Evolutionary conservation across 2,329 filamentous ascomycete genomes (phyloP).

Genomic region (Neodidymelliopsis sp.): DNA sequence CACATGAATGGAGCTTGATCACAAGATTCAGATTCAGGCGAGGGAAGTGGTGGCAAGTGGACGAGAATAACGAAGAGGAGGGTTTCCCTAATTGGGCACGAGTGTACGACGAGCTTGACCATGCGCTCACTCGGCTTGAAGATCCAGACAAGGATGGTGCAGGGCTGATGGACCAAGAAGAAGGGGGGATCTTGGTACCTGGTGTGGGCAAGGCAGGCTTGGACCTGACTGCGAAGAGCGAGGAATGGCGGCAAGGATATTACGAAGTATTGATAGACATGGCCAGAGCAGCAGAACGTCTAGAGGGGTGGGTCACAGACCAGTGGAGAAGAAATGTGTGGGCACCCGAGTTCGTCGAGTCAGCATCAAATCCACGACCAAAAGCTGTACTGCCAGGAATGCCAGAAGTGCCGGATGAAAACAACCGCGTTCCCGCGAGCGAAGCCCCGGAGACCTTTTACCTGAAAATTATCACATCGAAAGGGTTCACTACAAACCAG

Average conservation of each 20-base stretch:
- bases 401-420: conserved; percentile 72
- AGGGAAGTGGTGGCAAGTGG: conserved; percentile 54
- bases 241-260: conserved; percentile 87
- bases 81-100: conserved; percentile 74
- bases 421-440: conserved; percentile 76
- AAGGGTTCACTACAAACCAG: conserved; percentile 80
- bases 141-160: conserved; percentile 72
- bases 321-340: conserved; percentile 68
- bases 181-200: conserved; percentile 54
- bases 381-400: conserved; percentile 73
- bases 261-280: conserved; percentile 81
- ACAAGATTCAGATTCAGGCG: conserved; percentile 73
- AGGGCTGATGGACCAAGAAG: conserved; percentile 65
- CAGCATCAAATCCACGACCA: conserved; percentile 83
- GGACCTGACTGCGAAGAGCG: conserved; percentile 77
- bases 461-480: conserved; percentile 79
- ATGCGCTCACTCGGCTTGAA: conserved; percentile 72
- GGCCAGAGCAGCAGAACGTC: conserved; percentile 77
- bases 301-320: conserved; percentile 81
- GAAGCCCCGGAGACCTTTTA: conserved; percentile 77
- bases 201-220: conserved; percentile 59
- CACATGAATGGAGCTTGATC: conserved; percentile 78
- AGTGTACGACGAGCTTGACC: conserved; percentile 67
- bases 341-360: conserved; percentile 75
- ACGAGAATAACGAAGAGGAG: conserved; percentile 65